These are phyloP conservation scores for Cucurbita maxima DNA, from an alignment of 306 rosid species.

Conservation along the genomic window DNA sequence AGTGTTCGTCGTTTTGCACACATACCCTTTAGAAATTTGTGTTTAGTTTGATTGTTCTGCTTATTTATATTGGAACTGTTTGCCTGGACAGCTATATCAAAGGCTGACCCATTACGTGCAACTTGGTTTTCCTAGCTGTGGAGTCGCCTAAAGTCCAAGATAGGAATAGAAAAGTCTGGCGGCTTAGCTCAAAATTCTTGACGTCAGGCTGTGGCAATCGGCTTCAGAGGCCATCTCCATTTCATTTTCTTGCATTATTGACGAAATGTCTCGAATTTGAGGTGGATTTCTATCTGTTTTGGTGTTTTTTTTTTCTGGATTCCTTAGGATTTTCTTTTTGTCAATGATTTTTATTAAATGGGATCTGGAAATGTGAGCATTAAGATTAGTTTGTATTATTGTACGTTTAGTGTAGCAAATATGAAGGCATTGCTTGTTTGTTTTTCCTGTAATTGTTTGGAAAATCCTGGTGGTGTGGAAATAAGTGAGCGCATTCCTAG, in stretches of 20 bases:
- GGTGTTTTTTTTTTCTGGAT: not conserved
- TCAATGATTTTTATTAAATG: not conserved
- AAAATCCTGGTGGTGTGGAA: not conserved
- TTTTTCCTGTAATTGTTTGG: not conserved
- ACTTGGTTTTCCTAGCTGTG: conserved; percentile 3
- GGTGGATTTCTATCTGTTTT: not conserved
- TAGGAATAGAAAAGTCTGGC: conserved; percentile 4
- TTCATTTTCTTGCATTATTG: not conserved
- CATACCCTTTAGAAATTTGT: not conserved
- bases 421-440: not conserved
- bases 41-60: not conserved
- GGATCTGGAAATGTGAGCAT: not conserved
- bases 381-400: not conserved
- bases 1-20: not conserved
- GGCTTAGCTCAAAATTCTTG: conserved; percentile 5
- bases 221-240: not conserved
- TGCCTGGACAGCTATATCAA: not conserved
- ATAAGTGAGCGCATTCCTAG: not conserved
- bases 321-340: not conserved
- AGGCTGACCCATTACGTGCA: conserved; percentile 17
- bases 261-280: not conserved
- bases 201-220: not conserved
- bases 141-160: not conserved
- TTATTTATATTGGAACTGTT: not conserved
- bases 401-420: not conserved